Conservation (phyloP, 1,284 basidiomycete genomes). For the Pascua guehoae region DNA sequence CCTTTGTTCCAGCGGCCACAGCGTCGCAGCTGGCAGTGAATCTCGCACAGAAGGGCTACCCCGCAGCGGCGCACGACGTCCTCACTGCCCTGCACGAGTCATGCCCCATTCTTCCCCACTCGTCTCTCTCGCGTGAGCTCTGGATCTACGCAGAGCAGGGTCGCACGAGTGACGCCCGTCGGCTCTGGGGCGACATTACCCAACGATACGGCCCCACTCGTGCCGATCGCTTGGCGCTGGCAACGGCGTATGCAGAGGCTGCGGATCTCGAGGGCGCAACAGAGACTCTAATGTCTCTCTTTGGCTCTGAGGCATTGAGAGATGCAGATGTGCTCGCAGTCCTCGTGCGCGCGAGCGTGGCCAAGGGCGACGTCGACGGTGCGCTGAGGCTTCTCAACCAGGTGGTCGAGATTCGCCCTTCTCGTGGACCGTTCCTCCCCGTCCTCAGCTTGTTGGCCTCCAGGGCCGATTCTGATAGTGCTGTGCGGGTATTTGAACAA, state of each 20-base stretch:
- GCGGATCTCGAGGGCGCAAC: not conserved
- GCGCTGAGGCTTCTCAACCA: constrained; percentile 16
- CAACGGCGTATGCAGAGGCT: constrained; percentile 2
- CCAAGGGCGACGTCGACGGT: constrained; percentile 13
- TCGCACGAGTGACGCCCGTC: not conserved
- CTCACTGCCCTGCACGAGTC: constrained; percentile 9
- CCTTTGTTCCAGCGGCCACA: constrained; percentile 1
- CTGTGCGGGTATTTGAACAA: constrained; percentile 60
- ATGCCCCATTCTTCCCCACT: constrained; percentile 8
- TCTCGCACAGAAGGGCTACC: not conserved
- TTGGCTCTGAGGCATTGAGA: too few species aligned
- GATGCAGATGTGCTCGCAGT: constrained; percentile 12
- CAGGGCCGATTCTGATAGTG: constrained; percentile 58
- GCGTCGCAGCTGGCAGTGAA: constrained; percentile 8
- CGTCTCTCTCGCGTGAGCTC: constrained; percentile 10
- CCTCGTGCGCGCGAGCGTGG: constrained; percentile 24
- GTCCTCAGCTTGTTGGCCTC: constrained; percentile 62
- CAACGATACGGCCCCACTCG: constrained; percentile 6
- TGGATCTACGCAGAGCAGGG: constrained; percentile 11
- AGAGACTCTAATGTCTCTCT: not conserved
- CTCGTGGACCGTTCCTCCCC: constrained; percentile 48
- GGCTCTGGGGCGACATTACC: constrained; percentile 8
- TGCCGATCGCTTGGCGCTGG: constrained; percentile 2
- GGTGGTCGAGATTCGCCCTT: constrained; percentile 13
- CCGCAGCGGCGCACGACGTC: constrained; percentile 3